A percentile compares a stretch with the other conserved stretches of the same genome.
Conservation (phyloP, 805 yeast genomes). For the Lipomyces spencermartinsiae region DNA sequence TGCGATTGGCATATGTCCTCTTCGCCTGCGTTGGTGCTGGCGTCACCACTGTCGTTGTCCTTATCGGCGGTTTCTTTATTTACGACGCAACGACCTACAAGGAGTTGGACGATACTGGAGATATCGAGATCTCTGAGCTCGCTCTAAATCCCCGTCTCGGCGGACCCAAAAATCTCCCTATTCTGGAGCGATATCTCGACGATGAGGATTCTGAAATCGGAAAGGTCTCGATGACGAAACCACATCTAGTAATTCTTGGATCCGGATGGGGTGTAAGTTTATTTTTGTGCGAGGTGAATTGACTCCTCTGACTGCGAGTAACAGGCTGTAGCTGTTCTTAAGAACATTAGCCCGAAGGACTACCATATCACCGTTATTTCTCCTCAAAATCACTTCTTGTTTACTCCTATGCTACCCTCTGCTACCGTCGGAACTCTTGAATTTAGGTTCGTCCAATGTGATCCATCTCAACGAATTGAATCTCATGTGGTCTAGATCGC, state of each 20-base stretch:
- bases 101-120: conserved; percentile 49
- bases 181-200: conserved; percentile 62
- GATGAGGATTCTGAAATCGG: conserved; percentile 57
- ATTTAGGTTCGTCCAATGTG: conserved; percentile 17
- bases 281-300: background rate
- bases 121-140: conserved; percentile 56
- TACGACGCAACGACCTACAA: conserved; percentile 72
- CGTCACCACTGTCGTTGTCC: conserved; percentile 51
- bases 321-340: conserved; percentile 72
- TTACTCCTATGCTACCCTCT: conserved; percentile 93
- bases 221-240: conserved; percentile 30
- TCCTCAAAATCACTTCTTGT: conserved; percentile 90
- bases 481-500: conserved; percentile 54
- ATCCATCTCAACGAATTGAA: background rate
- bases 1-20: conserved; percentile 17
- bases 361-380: conserved; percentile 90
- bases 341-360: conserved; percentile 79
- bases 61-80: conserved; percentile 60
- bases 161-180: conserved; percentile 75
- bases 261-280: conserved; percentile 80
- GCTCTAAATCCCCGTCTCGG: conserved; percentile 65
- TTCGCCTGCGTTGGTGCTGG: conserved; percentile 48
- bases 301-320: background rate
- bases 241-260: conserved; percentile 60
- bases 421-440: conserved; percentile 86